Base-by-base conservation (phyloP, 116 monocot genomes). In the Dioscorea cayenensis region DNA sequence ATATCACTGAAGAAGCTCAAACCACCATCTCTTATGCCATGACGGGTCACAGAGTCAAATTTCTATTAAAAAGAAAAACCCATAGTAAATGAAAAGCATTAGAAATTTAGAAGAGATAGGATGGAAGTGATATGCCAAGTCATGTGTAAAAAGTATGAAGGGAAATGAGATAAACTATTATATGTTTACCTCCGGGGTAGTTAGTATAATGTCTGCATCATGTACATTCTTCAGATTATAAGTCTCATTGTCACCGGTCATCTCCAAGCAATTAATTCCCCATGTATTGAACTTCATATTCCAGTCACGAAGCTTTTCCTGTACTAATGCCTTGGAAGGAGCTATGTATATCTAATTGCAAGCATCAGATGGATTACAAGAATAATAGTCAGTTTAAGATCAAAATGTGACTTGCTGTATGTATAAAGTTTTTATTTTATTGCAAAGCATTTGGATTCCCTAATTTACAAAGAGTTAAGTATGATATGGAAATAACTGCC, bases 291-390 rank as follows among this genome's bases (percentile, higher is more conserved):
- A 71, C 78, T 94, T 99, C 81, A 80, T 61, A 21, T 80, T 87
- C 97, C 97, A 99, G 61, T 99, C 94, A 65, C 97, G 90, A 25
- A 89, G 83, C 68, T 94, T 99, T 84, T 99, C 94, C 65, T 99
- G 97, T 48, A 99, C 94, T 66, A 99, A 80, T 5, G 97, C 97
- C 78, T 99, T 99, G 60, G 90, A 90, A 74, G 97, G 97, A 66
- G 97, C 90, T 78, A 99, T 87, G 60, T 99, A 99, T 67, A 99
- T 84, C 97, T 95, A 66, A 66, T 76, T 66, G 36, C 25, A 21
- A 21, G 25, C 66, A 70, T 29, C 17, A 13, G 5, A 36, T n/a
- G 71, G 21, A 61, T 20, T 36, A 66, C 62, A 62, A 63, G 49
- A 74, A 48, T 7, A 68, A 7, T n/a, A 78, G 62, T 66, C 20